These are phyloP conservation scores for Aspergillus persii DNA, from an alignment of 2,329 filamentous ascomycete genomes.

Conservation along the genomic window DNA sequence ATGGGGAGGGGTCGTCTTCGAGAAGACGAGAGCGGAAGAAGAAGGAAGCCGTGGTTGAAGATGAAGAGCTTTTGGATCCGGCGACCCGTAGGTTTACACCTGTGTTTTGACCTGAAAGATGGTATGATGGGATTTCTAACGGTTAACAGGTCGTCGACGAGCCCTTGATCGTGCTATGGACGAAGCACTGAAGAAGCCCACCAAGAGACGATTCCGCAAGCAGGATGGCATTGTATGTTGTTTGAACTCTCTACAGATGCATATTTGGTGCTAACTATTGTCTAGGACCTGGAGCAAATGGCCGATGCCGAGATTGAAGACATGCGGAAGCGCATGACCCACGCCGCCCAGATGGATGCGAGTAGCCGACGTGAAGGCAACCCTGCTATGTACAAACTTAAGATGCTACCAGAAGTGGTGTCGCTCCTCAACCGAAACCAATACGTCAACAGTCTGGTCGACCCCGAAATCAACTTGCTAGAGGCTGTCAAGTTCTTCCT, in stretches of 20 bases:
- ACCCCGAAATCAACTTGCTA: conserved; percentile 91
- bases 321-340: conserved; percentile 86
- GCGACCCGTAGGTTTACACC: conserved; percentile 66
- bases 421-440: conserved; percentile 84
- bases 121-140: conserved; percentile 3
- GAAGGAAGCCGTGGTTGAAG: conserved; percentile 57
- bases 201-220: conserved; percentile 68
- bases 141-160: conserved; percentile 61
- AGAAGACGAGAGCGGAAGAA: conserved; percentile 52
- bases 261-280: conserved; percentile 8
- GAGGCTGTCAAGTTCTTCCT: conserved; percentile 97
- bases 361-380: conserved; percentile 73
- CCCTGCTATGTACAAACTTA: conserved; percentile 88
- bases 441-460: conserved; percentile 77
- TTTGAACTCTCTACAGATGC: background rate
- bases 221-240: conserved; percentile 79
- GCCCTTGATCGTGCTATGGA: conserved; percentile 87
- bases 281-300: conserved; percentile 80
- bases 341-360: conserved; percentile 83
- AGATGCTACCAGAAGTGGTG: conserved; percentile 87
- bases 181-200: conserved; percentile 78
- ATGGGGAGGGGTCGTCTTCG: conserved; percentile 48
- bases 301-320: conserved; percentile 86
- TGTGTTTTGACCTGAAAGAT: conserved; percentile 30
- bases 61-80: conserved; percentile 76